Evolutionary conservation across 306 rosid species (phyloP).

Genomic region (Cyclanthera cordifolia): DNA sequence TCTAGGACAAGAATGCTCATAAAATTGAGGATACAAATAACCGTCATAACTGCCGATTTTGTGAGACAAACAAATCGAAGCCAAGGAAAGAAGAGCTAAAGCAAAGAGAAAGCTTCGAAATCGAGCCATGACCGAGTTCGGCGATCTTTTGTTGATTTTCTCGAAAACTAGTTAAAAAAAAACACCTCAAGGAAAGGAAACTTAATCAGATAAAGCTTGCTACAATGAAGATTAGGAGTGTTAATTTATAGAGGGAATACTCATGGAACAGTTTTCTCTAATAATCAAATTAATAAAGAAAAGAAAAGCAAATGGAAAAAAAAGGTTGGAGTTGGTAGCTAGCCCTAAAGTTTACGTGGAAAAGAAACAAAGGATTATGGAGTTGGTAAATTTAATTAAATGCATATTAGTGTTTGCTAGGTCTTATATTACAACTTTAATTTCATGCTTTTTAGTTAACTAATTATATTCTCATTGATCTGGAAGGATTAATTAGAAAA

Average conservation of each 20-base stretch:
- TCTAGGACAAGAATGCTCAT: conserved; percentile 49
- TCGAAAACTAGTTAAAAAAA: neutral
- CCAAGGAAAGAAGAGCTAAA: conserved; percentile 41
- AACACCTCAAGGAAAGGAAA: too few relatives aligned
- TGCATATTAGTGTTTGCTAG: neutral
- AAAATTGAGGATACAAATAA: conserved; percentile 57
- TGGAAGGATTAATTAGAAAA: neutral
- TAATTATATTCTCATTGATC: neutral
- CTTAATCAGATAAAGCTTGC: conserved; percentile 2
- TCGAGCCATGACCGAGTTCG: conserved; percentile 28
- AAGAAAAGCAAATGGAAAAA: neutral
- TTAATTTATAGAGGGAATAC: conserved; percentile 31
- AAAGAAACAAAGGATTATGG: too few relatives aligned
- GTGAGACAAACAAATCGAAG: conserved; percentile 35
- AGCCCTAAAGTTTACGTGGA: too few relatives aligned
- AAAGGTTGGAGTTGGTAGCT: conserved; percentile 15
- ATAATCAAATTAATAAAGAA: neutral
- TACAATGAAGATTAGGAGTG: neutral
- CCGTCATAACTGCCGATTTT: neutral
- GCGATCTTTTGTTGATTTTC: neutral
- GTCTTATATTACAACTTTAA: neutral
- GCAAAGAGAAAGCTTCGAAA: conserved; percentile 21
- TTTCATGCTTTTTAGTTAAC: neutral
- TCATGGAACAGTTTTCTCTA: neutral
- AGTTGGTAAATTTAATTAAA: neutral